phyloP scores from a whole-genome alignment of 2,329 filamentous ascomycete genomes.

The Diaporthe sp. region DNA sequence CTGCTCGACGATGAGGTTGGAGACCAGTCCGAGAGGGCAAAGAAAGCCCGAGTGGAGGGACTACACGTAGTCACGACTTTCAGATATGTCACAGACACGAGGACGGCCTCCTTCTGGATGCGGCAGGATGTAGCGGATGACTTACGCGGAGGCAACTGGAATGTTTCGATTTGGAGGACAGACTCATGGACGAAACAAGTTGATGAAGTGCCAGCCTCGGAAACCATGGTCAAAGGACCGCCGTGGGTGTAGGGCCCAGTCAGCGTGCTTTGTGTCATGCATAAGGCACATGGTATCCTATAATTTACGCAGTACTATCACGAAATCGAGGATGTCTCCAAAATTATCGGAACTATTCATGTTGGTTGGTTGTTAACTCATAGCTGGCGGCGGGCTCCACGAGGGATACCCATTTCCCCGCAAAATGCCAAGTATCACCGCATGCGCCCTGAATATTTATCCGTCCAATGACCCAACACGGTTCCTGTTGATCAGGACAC shows the following conservation, averaged over 20 bases:
- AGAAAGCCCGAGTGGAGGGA: neutral
- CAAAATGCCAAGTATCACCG: constrained; percentile 19
- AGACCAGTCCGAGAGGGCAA: neutral
- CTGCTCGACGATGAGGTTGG: neutral
- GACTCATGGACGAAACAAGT: constrained; percentile 32
- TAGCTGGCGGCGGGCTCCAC: neutral
- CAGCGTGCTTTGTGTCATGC: no score
- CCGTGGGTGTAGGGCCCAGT: neutral
- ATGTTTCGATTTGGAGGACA: constrained; percentile 33
- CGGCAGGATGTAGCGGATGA: constrained; percentile 35
- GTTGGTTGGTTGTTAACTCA: neutral
- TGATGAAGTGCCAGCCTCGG: neutral
- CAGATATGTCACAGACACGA: constrained; percentile 32
- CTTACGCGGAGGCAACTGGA: constrained; percentile 33
- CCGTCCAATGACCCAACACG: constrained; percentile 1
- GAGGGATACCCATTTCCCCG: constrained; percentile 1
- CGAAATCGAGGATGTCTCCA: neutral
- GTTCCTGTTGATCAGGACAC: no score
- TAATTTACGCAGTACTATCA: no score
- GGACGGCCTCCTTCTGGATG: constrained; percentile 39
- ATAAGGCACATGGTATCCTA: neutral
- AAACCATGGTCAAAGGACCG: neutral
- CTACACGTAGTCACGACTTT: constrained; percentile 37
- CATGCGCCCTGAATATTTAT: constrained; percentile 17
- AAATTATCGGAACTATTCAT: neutral